A percentile compares a stretch with the other conserved stretches of the same genome.
phyloP scores from a whole-genome alignment of 2,329 filamentous ascomycete species.

The Tolypocladium pustulatum region DNA sequence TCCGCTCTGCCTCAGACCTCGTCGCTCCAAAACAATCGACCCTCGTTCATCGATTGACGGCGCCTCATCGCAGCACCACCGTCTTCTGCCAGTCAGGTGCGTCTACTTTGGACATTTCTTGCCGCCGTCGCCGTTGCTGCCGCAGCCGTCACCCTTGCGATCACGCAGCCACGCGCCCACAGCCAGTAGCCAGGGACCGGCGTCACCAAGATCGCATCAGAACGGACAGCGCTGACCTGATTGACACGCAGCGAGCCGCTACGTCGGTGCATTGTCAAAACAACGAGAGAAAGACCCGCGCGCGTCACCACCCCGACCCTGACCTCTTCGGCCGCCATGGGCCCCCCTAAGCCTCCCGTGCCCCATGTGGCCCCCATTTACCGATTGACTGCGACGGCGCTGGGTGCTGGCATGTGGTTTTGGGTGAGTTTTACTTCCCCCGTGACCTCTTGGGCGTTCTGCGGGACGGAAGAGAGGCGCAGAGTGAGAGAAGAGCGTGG shows the following conservation, averaged over 20 bases:
- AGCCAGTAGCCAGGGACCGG: not conserved
- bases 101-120: not conserved
- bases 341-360: constrained; percentile 28
- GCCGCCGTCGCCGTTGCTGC: not conserved
- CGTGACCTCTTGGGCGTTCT: not conserved
- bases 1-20: not conserved
- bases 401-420: constrained; percentile 98
- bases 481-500: not conserved
- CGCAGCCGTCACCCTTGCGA: not conserved
- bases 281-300: not conserved
- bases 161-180: not conserved
- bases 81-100: not conserved
- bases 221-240: not conserved
- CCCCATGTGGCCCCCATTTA: constrained; percentile 55
- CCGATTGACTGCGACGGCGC: constrained; percentile 72
- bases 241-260: not conserved
- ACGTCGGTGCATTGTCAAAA: not conserved
- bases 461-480: not conserved
- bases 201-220: not conserved
- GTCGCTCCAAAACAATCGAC: not conserved
- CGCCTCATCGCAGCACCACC: not conserved
- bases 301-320: not conserved
- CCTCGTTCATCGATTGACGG: not conserved
- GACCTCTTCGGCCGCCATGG: constrained; percentile 13
- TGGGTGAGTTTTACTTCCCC: constrained; percentile 59